These are phyloP conservation scores for Microdochium nivale DNA, from an alignment of 2,329 filamentous ascomycete species.

Conservation along the genomic window DNA sequence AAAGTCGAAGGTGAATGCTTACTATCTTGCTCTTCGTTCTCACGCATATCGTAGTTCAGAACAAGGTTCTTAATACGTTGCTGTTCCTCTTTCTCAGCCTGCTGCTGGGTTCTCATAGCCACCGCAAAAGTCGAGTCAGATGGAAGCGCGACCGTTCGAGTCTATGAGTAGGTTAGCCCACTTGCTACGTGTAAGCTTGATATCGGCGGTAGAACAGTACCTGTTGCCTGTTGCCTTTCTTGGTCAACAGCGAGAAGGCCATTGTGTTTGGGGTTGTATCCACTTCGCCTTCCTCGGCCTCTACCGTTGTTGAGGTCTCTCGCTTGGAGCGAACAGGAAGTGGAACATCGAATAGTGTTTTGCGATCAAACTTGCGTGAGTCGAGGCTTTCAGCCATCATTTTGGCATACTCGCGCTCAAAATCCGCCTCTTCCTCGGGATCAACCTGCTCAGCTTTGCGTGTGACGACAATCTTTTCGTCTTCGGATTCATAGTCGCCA, in stretches of 20 bases:
- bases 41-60: conserved; percentile 88
- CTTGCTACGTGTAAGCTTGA: conserved; percentile 1
- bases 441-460: conserved; percentile 85
- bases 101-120: conserved; percentile 92
- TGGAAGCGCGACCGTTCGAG: conserved; percentile 80
- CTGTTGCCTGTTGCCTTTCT: conserved; percentile 92
- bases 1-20: conserved; percentile 39
- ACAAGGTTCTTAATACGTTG: conserved; percentile 98
- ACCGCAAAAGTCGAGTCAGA: conserved; percentile 91
- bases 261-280: conserved; percentile 54
- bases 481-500: conserved; percentile 59
- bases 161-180: conserved; percentile 39
- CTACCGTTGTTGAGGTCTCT: conserved; percentile 35
- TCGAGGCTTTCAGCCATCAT: conserved; percentile 98
- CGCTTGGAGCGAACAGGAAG: conserved; percentile 78
- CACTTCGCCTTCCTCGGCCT: conserved; percentile 24
- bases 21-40: conserved; percentile 75
- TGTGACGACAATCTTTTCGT: conserved; percentile 87
- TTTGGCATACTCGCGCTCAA: conserved; percentile 94
- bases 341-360: conserved; percentile 91
- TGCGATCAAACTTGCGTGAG: conserved; percentile 91
- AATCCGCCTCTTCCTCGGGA: conserved; percentile 91
- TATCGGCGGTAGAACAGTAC: conserved; percentile 31
- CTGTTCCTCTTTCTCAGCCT: conserved; percentile 91
- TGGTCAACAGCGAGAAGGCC: conserved; percentile 94